Conservation (phyloP, 2,329 filamentous ascomycete genomes). For the Claviceps pazoutovae region DNA sequence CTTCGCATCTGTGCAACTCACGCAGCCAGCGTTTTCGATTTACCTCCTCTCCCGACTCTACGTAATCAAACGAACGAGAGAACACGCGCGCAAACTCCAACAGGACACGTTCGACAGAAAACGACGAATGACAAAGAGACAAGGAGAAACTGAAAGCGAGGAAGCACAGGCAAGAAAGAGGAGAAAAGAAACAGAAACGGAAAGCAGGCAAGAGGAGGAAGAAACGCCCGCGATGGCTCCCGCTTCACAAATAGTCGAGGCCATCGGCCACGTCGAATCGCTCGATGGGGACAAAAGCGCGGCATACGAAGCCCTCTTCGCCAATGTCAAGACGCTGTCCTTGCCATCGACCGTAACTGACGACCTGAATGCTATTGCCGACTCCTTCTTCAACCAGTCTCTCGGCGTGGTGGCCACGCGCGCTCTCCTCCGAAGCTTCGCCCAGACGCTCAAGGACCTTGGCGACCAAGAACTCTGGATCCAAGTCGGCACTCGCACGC, state of each 20-base stretch:
- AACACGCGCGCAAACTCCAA: too few relatives aligned
- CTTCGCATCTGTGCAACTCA: too few relatives aligned
- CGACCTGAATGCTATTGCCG: conserved; percentile 55
- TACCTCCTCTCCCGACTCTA: too few relatives aligned
- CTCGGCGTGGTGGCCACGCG: conserved; percentile 67
- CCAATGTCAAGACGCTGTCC: conserved; percentile 27
- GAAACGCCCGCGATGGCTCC: conserved; percentile 19
- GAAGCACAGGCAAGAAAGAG: too few relatives aligned
- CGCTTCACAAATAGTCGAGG: conserved; percentile 26
- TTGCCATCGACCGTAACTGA: conserved; percentile 24
- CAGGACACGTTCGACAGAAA: too few relatives aligned
- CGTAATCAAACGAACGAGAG: too few relatives aligned
- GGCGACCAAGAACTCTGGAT: conserved; percentile 54
- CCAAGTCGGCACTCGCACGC: conserved; percentile 59
- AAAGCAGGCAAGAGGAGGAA: background rate
- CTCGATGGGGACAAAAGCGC: conserved; percentile 27
- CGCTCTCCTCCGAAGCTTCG: conserved; percentile 53
- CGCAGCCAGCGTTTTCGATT: too few relatives aligned
- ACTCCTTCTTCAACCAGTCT: conserved; percentile 51
- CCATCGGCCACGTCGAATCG: conserved; percentile 27
- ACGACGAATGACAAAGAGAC: too few relatives aligned
- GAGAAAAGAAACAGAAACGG: background rate
- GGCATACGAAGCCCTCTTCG: conserved; percentile 32
- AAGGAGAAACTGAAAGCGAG: too few relatives aligned
- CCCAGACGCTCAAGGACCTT: conserved; percentile 46